A percentile compares a stretch with the other conserved stretches of the same genome.
phyloP scores from a whole-genome alignment of 176 grass and related monocot species.

The Cenchrus fungigraminus region DNA sequence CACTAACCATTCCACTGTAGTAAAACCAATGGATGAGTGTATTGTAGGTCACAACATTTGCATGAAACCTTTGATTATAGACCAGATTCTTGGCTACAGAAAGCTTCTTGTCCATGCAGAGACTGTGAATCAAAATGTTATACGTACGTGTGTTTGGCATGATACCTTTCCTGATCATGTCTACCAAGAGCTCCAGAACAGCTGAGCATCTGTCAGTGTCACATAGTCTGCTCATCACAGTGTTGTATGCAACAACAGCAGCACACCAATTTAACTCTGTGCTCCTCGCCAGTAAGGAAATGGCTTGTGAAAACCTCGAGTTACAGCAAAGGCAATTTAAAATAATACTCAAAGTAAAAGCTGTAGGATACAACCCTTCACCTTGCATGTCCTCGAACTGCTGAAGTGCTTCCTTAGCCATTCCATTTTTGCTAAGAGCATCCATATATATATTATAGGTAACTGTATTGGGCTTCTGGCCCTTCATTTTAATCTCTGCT shows the following conservation, averaged over 20 bases:
- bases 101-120: constrained; percentile 59
- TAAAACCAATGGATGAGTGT: constrained; percentile 78
- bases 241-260: constrained; percentile 69
- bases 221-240: constrained; percentile 75
- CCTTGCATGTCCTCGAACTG: constrained; percentile 58
- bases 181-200: constrained; percentile 61
- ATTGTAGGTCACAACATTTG: constrained; percentile 88
- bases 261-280: constrained; percentile 13
- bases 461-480: constrained; percentile 60
- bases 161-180: constrained; percentile 83
- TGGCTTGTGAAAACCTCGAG: constrained; percentile 57
- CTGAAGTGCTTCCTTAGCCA: constrained; percentile 58
- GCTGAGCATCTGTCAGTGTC: constrained; percentile 46
- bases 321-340: constrained; percentile 70
- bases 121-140: constrained; percentile 82
- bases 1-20: constrained; percentile 36
- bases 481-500: constrained; percentile 49
- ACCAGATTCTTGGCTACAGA: constrained; percentile 46
- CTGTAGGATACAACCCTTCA: constrained; percentile 65
- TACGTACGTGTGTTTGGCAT: constrained; percentile 58
- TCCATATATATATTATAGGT: constrained; percentile 87
- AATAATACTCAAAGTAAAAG: constrained; percentile 70
- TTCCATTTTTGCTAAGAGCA: constrained; percentile 68
- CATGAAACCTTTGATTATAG: constrained; percentile 41
- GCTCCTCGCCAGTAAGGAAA: constrained; percentile 57